Evolutionary conservation across 2,329 filamentous ascomycete species (phyloP), one percentile per base, ranked within the genome.

Genomic region (Epicoccum nigrum): DNA sequence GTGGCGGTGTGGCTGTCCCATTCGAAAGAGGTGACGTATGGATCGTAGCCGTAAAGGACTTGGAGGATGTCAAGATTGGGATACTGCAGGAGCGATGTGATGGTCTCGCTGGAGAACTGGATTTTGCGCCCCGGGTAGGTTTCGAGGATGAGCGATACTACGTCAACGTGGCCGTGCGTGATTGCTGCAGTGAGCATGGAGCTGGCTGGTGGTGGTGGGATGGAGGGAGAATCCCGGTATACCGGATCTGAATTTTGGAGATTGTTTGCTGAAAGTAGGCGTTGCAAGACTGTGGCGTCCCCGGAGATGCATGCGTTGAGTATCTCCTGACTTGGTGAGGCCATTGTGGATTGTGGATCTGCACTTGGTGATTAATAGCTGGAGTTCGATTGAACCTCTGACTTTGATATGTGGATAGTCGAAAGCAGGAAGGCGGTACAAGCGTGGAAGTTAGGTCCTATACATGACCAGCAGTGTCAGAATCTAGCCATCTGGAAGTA

Each of bases 41-140:
- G 47, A 37, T 50, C 51, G 28, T 54, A 51, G 2, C 46, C 38
- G 35, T 54, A 54, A 12, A 54, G 35, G 16, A 13, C 5, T n/a
- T 46, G 33, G n/a, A 51, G 40, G 16, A 54, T 54, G 25, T 44
- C 41, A 13, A 54, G 21, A 35, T 51, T 31, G 2, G 51, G 45
- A 16, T 46, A 35, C 12, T 33, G 19, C 11, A 51, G 8, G 19
- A 51, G 32, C 31, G 45, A 35, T 32, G 25, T 19, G 32, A 50
- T 50, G 1, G 21, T 44, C 19, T 34, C 23, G 7, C 27, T 13
- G 32, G 27, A 37, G 46, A 46, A 51, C 12, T 51, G 45, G 4
- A 54, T 27, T 43, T 39, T 43, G 20, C 9, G 13, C n/a, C 12
- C 15, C 9, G 38, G 31, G 46, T 54, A 54, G 7, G 32, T 43